These are phyloP conservation scores for Debaryomycetaceae sp. DNA, from an alignment of 1,139 yeast genomes.

Conservation along the genomic window DNA sequence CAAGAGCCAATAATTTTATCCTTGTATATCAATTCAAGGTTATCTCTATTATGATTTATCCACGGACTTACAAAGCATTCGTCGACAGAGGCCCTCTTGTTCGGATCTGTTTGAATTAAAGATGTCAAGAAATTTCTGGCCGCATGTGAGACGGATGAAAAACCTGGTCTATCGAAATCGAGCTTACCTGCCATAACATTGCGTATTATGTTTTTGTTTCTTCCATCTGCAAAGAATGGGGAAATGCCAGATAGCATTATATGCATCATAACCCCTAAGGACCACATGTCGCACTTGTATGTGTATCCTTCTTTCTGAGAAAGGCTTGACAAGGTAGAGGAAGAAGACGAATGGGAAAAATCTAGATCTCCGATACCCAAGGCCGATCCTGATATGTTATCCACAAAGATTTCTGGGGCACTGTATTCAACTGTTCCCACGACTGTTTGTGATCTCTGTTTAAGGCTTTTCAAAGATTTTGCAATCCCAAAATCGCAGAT, in stretches of 20 bases:
- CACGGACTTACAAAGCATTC: conserved; percentile 39
- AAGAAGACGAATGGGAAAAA: too few species aligned
- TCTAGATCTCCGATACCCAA: background rate
- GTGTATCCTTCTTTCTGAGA: conserved; percentile 37
- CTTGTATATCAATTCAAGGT: conserved; percentile 14
- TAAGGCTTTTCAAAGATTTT: conserved; percentile 21
- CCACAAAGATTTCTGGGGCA: conserved; percentile 51
- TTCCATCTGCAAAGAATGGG: conserved; percentile 53
- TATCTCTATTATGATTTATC: conserved; percentile 27
- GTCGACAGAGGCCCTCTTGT: conserved; percentile 27
- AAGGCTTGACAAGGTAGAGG: background rate
- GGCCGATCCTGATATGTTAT: background rate
- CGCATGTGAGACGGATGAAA: conserved; percentile 33
- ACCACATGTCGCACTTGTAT: conserved; percentile 65
- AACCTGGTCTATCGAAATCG: conserved; percentile 34
- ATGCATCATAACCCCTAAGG: conserved; percentile 57
- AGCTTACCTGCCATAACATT: conserved; percentile 39
- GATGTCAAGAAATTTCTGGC: conserved; percentile 45
- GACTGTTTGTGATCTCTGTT: conserved; percentile 46
- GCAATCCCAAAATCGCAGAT: conserved; percentile 72
- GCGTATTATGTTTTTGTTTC: conserved; percentile 34
- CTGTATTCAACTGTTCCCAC: conserved; percentile 70
- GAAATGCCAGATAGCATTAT: conserved; percentile 58
- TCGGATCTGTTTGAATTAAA: conserved; percentile 38
- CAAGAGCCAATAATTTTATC: background rate